phyloP scores from a whole-genome alignment of 2,329 filamentous ascomycete species.

The Aspergillus sp. region DNA sequence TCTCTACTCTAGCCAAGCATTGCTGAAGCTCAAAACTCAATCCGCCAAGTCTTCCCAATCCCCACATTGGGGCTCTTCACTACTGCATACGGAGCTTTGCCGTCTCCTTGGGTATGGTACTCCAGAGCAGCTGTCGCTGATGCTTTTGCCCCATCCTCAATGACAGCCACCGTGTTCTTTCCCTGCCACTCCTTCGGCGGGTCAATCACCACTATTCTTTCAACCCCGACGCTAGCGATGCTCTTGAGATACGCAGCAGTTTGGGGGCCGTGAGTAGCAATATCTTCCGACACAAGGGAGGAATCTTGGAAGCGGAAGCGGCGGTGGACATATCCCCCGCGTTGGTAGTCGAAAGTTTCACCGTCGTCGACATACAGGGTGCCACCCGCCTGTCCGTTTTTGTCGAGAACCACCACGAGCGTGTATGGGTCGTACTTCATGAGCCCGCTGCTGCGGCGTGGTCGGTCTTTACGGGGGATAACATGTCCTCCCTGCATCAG shows the following conservation, averaged over 20 bases:
- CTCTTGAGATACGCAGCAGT: constrained; percentile 73
- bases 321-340: constrained; percentile 85
- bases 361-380: constrained; percentile 91
- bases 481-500: constrained; percentile 93
- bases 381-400: constrained; percentile 71
- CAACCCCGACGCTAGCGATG: constrained; percentile 75
- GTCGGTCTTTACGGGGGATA: constrained; percentile 83
- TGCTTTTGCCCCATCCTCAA: constrained; percentile 47
- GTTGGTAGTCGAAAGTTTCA: constrained; percentile 83
- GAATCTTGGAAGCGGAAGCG: constrained; percentile 66
- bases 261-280: constrained; percentile 61
- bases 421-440: constrained; percentile 98
- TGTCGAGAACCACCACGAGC: constrained; percentile 71
- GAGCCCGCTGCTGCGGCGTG: constrained; percentile 77
- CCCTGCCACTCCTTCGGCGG: constrained; percentile 71
- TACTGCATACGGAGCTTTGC: constrained; percentile 62
- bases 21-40: constrained; percentile 48
- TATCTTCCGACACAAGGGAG: constrained; percentile 68
- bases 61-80: constrained; percentile 62
- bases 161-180: constrained; percentile 56
- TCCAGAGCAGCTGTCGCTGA: constrained; percentile 56
- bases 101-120: constrained; percentile 51
- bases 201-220: constrained; percentile 81
- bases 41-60: constrained; percentile 65
- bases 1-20: background rate